Base-by-base conservation (phyloP, 768 basidiomycete genomes). In the Russula compacta region DNA sequence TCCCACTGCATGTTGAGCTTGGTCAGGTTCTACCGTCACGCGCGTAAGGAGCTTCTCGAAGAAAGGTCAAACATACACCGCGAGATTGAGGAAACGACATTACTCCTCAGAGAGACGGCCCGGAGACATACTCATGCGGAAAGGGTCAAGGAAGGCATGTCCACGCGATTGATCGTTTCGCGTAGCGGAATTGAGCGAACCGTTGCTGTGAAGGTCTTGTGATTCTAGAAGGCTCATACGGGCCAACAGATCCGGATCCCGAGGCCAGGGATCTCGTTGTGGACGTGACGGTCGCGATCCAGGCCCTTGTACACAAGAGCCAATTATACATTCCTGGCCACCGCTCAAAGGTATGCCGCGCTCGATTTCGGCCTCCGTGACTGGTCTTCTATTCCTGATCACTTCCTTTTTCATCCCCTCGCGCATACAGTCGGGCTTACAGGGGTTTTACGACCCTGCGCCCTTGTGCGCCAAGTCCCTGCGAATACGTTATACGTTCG, bases 401-500 rank as follows among this genome's bases (percentile, higher is more conserved):
- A 32, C 36, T 42, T 38, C 35, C 38, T 63, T 36, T 40, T 61
- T 60, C 40, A 11, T 11, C 43, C 43, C 32, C 24, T 48, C 48
- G 48, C 21, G 33, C 15, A 24, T 47, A 15, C 66, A 88, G 89
- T 76, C 83, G 60, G 81, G 83, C 32, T 77, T 95, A 43, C 85
- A 90, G 68, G 92, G 92, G n/a, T 93, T 97, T 76, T 85, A 82
- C 69, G 92, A 95, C 74, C 88, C 89, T 58, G 84, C 85, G 17
- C 85, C 89, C 14, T 83, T 83, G n/a, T 77, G 80, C 57, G 73
- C 79, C 51, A 94, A 95, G 75, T 75, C 76, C 6, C 74, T 94
- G 54, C 78, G 83, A 35, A 77, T 95, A 42, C 82, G 83, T 48
- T 95, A 95, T 73, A 73, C 80, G 50, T 97, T 95, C 78, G 79